A percentile compares a stretch with the other conserved stretches of the same genome.
Conservation (phyloP, 805 yeast species). For the Yarrowia osloensis region DNA sequence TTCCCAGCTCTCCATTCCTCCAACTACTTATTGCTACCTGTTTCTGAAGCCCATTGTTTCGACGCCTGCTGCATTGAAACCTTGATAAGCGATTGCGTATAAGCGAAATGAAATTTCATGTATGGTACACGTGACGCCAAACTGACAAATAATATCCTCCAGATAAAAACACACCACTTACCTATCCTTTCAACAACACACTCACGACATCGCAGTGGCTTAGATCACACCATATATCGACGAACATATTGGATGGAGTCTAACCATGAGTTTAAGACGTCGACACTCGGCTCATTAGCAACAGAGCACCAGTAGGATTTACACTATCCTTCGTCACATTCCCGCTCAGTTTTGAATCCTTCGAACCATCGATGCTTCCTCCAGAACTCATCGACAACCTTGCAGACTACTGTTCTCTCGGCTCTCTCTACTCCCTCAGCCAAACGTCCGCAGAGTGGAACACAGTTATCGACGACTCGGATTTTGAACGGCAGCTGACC, state of each 20-base stretch:
- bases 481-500: background rate
- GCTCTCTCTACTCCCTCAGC: background rate
- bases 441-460: background rate
- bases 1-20: too few species aligned
- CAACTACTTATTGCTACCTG: too few species aligned
- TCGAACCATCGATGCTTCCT: background rate
- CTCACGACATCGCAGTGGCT: background rate
- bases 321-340: background rate
- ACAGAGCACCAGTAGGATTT: background rate
- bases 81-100: slow-evolving; percentile 18
- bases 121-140: background rate
- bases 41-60: background rate
- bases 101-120: slow-evolving; percentile 15
- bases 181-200: background rate
- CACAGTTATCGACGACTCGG: background rate
- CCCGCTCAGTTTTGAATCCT: too few species aligned
- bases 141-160: background rate
- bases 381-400: slow-evolving; percentile 13
- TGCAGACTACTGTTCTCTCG: background rate
- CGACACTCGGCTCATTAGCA: background rate
- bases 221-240: background rate
- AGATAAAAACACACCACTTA: background rate
- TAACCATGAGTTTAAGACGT: slow-evolving; percentile 17
- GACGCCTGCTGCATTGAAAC: background rate
- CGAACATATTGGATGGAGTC: slow-evolving; percentile 6